These are phyloP conservation scores for Nannizziopsis barbatae DNA, from an alignment of 2,329 filamentous ascomycete genomes.

Conservation along the genomic window DNA sequence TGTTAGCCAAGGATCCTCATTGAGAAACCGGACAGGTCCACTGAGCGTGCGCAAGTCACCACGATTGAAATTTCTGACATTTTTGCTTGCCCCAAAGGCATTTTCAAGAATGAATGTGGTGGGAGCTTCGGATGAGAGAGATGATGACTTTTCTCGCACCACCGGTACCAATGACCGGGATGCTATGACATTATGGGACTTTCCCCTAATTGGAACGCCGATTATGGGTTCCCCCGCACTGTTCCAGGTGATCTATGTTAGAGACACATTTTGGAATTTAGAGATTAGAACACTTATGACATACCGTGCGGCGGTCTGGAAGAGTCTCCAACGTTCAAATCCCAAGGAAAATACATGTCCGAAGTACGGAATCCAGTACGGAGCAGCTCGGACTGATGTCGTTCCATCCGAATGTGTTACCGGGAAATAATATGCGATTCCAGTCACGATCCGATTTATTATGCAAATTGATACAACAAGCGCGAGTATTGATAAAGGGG, in stretches of 20 bases:
- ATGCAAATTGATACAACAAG: slow-evolving; percentile 26
- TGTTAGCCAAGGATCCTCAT: slow-evolving; percentile 38
- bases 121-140: slow-evolving; percentile 22
- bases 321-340: slow-evolving; percentile 36
- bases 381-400: slow-evolving; percentile 38
- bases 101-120: slow-evolving; percentile 30
- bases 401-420: slow-evolving; percentile 18
- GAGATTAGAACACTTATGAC: not conserved
- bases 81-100: slow-evolving; percentile 35
- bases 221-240: slow-evolving; percentile 34
- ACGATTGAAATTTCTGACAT: slow-evolving; percentile 27
- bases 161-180: slow-evolving; percentile 38
- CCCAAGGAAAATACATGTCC: slow-evolving; percentile 44
- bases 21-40: slow-evolving; percentile 33
- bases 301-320: slow-evolving; percentile 34
- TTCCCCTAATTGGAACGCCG: slow-evolving; percentile 40
- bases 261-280: not conserved
- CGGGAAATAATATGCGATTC: slow-evolving; percentile 24
- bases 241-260: slow-evolving; percentile 5
- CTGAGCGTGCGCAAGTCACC: slow-evolving; percentile 29
- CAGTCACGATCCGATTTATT: slow-evolving; percentile 31
- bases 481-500: slow-evolving; percentile 22
- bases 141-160: slow-evolving; percentile 26
- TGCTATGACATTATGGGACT: slow-evolving; percentile 41
- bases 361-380: slow-evolving; percentile 51